These are phyloP conservation scores for Gypsophila paniculata DNA, from an alignment of 179 eudicot species.

Conservation along the genomic window DNA sequence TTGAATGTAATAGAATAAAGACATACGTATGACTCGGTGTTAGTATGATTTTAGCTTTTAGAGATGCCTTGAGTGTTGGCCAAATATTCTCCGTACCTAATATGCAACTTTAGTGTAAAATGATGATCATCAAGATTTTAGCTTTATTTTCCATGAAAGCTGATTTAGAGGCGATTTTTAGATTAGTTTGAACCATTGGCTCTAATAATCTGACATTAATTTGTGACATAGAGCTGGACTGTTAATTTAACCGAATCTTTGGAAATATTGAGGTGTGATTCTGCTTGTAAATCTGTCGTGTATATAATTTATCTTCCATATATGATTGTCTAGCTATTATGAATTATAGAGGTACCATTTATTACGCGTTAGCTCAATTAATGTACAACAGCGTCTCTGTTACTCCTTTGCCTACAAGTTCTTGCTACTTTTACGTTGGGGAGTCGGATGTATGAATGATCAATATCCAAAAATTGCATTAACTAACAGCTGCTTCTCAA, in stretches of 20 bases:
- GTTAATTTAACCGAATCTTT: background rate
- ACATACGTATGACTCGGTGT: background rate
- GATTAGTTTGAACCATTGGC: background rate
- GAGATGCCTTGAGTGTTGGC: too few relatives aligned
- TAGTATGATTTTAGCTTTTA: too few relatives aligned
- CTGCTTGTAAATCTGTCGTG: too few relatives aligned
- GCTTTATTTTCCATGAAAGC: background rate
- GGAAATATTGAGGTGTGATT: too few relatives aligned
- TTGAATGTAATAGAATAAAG: background rate
- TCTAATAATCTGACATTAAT: background rate
- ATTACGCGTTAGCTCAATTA: too few relatives aligned
- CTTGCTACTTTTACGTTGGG: background rate
- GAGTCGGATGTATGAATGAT: background rate
- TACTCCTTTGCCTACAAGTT: background rate
- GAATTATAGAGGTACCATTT: too few relatives aligned
- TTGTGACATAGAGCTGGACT: background rate
- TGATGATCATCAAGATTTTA: background rate
- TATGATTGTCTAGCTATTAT: too few relatives aligned
- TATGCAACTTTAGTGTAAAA: background rate
- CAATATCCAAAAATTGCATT: too few relatives aligned
- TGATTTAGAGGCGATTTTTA: background rate
- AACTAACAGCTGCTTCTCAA: background rate
- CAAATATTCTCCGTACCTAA: too few relatives aligned
- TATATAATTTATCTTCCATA: too few relatives aligned
- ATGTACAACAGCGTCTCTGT: too few relatives aligned